These are phyloP conservation scores for Alternaria brassicae DNA, from an alignment of 2,329 filamentous ascomycete species.

Conservation along the genomic window DNA sequence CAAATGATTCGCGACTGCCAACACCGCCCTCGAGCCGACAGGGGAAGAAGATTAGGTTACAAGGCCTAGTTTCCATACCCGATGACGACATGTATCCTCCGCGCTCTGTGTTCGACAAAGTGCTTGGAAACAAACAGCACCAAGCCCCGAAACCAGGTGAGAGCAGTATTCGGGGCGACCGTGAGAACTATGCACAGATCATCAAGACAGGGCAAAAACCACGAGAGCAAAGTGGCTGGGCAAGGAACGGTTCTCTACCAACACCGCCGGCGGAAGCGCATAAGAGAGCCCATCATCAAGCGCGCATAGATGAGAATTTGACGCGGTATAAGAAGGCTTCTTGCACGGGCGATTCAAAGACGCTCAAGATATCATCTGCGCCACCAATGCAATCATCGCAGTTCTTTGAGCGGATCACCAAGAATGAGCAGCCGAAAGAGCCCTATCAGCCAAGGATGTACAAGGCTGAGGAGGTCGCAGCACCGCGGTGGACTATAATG, in stretches of 20 bases:
- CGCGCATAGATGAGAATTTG: not conserved
- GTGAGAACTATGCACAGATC: slow-evolving; percentile 21
- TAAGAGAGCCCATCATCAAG: slow-evolving; percentile 15
- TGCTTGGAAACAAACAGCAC: slow-evolving; percentile 10
- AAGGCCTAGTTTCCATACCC: slow-evolving; percentile 29
- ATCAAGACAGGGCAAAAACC: slow-evolving; percentile 16
- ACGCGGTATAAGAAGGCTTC: not conserved
- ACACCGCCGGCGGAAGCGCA: slow-evolving; percentile 32
- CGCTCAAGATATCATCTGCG: not conserved
- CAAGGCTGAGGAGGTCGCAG: slow-evolving; percentile 13
- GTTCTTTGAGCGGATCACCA: slow-evolving; percentile 14
- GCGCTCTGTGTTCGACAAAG: slow-evolving; percentile 25
- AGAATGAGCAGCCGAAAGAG: slow-evolving; percentile 14
- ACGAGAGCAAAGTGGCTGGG: slow-evolving; percentile 4
- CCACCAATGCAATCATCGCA: slow-evolving; percentile 15
- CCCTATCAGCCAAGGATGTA: slow-evolving; percentile 23
- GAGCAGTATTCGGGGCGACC: slow-evolving; percentile 17
- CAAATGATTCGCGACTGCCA: slow-evolving; percentile 11
- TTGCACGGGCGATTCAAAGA: not conserved
- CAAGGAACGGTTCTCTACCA: slow-evolving; percentile 24
- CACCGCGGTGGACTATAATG: slow-evolving; percentile 17
- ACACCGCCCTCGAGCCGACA: slow-evolving; percentile 4
- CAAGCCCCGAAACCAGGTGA: slow-evolving; percentile 13
- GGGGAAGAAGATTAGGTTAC: slow-evolving; percentile 15
- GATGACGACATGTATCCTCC: slow-evolving; percentile 16